These are phyloP conservation scores for Pseudonitzschia multiseries DNA, from an alignment of 108 stramenopile species.

Conservation along the genomic window DNA sequence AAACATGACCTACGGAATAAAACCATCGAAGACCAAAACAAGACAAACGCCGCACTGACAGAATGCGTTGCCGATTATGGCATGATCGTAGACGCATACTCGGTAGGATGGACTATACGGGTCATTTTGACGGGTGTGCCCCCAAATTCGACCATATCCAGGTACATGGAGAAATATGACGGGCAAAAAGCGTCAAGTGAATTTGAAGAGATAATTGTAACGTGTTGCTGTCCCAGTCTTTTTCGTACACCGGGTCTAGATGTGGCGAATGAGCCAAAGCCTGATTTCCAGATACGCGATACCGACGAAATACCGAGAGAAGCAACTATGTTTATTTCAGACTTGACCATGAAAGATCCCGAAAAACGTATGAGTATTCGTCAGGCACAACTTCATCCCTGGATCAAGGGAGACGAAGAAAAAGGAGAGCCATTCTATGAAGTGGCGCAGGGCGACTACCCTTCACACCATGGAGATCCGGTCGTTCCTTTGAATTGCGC, in stretches of 20 bases:
- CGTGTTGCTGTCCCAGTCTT: constrained; percentile 41
- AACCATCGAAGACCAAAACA: constrained; percentile 43
- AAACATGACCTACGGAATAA: constrained; percentile 49
- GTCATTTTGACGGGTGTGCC: constrained; percentile 82
- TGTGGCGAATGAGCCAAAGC: constrained; percentile 9
- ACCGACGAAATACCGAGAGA: constrained; percentile 53
- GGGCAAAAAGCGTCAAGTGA: constrained; percentile 30
- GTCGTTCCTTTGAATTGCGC: constrained; percentile 69
- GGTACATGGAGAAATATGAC: constrained; percentile 53
- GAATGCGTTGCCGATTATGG: constrained; percentile 83
- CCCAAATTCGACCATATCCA: constrained; percentile 62
- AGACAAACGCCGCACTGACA: constrained; percentile 55
- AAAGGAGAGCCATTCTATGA: constrained; percentile 36
- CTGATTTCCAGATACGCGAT: constrained; percentile 48
- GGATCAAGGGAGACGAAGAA: constrained; percentile 58
- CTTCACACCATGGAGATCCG: constrained; percentile 50
- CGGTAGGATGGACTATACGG: constrained; percentile 78
- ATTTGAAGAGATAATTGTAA: constrained; percentile 27
- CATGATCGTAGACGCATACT: constrained; percentile 86
- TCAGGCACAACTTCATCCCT: constrained; percentile 73
- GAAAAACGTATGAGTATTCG: constrained; percentile 73
- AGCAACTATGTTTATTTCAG: constrained; percentile 56
- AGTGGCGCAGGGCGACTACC: constrained; percentile 64
- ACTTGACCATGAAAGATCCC: constrained; percentile 54
- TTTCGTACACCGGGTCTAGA: neutral